A percentile compares a stretch with the other conserved stretches of the same genome.
Conservation (phyloP, 495 filamentous ascomycete species). For the Wilcoxina mikolae region DNA sequence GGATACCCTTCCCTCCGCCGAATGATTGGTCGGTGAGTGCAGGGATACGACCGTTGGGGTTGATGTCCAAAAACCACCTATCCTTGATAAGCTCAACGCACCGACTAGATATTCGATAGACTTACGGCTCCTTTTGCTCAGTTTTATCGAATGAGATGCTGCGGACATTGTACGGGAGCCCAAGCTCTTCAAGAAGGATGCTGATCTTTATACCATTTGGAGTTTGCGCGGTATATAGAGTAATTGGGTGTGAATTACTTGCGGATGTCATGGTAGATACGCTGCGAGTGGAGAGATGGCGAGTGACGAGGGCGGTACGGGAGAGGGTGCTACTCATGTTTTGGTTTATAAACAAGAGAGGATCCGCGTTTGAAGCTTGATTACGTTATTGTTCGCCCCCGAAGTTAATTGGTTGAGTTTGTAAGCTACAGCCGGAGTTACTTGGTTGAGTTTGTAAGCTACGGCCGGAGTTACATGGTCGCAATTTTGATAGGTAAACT, state of each 20-base stretch:
- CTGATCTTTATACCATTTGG: constrained; percentile 72
- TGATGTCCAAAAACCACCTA: constrained; percentile 73
- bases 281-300: constrained; percentile 3
- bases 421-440: too few relatives aligned
- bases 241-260: constrained; percentile 16
- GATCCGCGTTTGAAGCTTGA: too few relatives aligned
- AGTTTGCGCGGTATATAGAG: constrained; percentile 40
- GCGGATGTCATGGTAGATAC: constrained; percentile 10
- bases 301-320: constrained; percentile 11
- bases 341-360: too few relatives aligned
- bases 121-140: constrained; percentile 58
- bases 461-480: too few relatives aligned
- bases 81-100: constrained; percentile 22
- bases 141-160: constrained; percentile 58
- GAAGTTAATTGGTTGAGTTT: too few relatives aligned
- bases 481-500: too few relatives aligned
- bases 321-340: constrained; percentile 6
- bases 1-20: constrained; percentile 54
- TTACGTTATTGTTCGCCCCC: not conserved
- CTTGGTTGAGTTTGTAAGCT: too few relatives aligned
- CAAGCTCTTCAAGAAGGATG: constrained; percentile 78
- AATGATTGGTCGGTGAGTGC: constrained; percentile 65
- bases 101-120: constrained; percentile 27
- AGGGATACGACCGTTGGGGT: constrained; percentile 92
- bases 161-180: constrained; percentile 46